Evolutionary conservation across 345 rosid genomes (phyloP), one percentile per base, ranked within the genome.

Genomic region (Adansonia digitata): DNA sequence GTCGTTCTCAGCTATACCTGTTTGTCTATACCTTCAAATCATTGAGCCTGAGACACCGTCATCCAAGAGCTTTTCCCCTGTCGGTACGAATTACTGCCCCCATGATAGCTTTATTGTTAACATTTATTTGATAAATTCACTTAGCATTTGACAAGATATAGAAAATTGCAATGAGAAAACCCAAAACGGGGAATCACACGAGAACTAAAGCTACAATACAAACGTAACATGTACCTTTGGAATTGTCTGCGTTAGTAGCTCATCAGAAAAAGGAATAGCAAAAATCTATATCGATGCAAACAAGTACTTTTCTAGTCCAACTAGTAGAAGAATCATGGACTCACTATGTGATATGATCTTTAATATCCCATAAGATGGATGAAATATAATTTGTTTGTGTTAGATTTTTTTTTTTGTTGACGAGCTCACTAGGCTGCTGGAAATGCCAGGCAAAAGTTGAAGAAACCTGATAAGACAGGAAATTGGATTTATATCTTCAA

Each of bases 1-100:
- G n/a, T n/a, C n/a, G n/a, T n/a, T n/a, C n/a, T n/a, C n/a, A n/a
- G n/a, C n/a, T n/a, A n/a, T n/a, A n/a, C n/a, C n/a, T n/a, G 39
- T 69, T 17, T 66, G 71, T 65, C 56, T 68, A n/a, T n/a, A 13
- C 56, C 72, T 68, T 46, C 72, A 46, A 27, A 46, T 27, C 46
- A 46, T 68, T 46, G 69, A 64, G 9, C 1, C 20, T 0, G 29
- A 10, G 17, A 26, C 7, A 34, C 35, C 13, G 18, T 27, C 10
- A 56, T 3, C 60, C 20, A 20, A 2, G 27, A 20, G 26, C n/a
- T 24, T 17, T 61, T 35, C 15, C 35, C 64, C 40, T 26, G 11
- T 60, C 27, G 0, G 55, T 49, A 18, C 9, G 55, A 49, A 49
- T 49, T 52, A 52, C 12, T 20, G 24, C 57, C 27, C 55, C 18